Evolutionary conservation across 1,284 basidiomycete species (phyloP).

Genomic region (Fistulinella cinereoalba): DNA sequence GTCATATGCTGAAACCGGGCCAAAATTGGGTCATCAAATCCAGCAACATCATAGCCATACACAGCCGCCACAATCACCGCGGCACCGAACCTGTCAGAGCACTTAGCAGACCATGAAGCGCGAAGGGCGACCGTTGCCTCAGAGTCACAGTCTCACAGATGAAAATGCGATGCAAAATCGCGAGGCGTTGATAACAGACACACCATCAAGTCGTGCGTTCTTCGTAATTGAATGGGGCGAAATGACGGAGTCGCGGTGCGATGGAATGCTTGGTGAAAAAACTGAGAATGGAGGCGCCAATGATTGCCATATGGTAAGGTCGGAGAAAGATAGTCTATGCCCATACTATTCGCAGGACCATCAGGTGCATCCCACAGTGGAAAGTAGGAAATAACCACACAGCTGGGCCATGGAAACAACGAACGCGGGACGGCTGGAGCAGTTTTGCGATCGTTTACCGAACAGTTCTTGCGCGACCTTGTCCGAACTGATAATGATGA

Average conservation of each 20-base stretch:
- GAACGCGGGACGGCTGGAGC: slow-evolving; percentile 22
- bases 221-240: slow-evolving; percentile 21
- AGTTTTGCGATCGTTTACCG: slow-evolving; percentile 18
- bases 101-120: too few species aligned
- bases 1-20: slow-evolving; percentile 9
- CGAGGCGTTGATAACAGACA: slow-evolving; percentile 6
- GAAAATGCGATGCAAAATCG: slow-evolving; percentile 14
- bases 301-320: slow-evolving; percentile 22
- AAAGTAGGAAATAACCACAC: slow-evolving; percentile 3
- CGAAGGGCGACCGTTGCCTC: not conserved
- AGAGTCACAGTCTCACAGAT: slow-evolving; percentile 11
- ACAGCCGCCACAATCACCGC: slow-evolving; percentile 23
- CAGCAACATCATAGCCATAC: slow-evolving; percentile 19
- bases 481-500: slow-evolving; percentile 25
- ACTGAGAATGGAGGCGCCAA: slow-evolving; percentile 24
- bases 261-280: slow-evolving; percentile 28
- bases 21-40: slow-evolving; percentile 20
- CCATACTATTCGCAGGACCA: slow-evolving; percentile 14
- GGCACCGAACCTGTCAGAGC: slow-evolving; percentile 20
- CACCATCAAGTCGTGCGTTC: slow-evolving; percentile 19
- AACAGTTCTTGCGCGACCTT: slow-evolving; percentile 24
- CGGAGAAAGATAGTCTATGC: slow-evolving; percentile 21
- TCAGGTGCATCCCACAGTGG: not conserved
- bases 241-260: slow-evolving; percentile 15
- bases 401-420: slow-evolving; percentile 15